Evolutionary conservation across 306 rosid genomes (phyloP).

Genomic region (Aeschynomene evenia): DNA sequence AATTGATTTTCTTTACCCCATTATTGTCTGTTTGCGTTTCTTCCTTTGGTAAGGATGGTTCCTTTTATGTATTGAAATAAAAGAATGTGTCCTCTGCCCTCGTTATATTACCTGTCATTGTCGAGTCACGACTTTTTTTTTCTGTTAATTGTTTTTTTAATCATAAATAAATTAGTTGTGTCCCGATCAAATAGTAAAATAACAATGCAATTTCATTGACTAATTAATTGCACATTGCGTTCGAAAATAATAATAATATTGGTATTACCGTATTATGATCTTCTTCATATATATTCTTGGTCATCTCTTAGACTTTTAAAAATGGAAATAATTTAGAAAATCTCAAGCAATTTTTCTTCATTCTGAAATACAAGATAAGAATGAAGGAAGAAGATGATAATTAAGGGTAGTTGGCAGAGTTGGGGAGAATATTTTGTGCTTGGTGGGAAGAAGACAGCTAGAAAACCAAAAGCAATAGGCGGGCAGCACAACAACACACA

Average conservation of each 20-base stretch:
- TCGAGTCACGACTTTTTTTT: slow-evolving; percentile 14
- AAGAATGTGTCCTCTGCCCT: not conserved
- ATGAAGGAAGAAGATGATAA: not conserved
- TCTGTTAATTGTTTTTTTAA: not conserved
- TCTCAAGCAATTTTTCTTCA: not conserved
- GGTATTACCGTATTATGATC: not conserved
- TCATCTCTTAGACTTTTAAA: not conserved
- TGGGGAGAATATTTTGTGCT: not conserved
- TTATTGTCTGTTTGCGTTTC: too few relatives aligned
- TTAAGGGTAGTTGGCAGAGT: not conserved
- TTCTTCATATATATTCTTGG: not conserved
- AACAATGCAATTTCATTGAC: not conserved
- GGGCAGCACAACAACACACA: slow-evolving; percentile 18
- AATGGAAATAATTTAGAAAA: not conserved
- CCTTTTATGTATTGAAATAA: not conserved
- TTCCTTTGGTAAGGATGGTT: not conserved
- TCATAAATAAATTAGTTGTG: not conserved
- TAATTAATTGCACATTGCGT: not conserved
- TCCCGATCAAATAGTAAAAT: not conserved
- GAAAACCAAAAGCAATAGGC: slow-evolving; percentile 24
- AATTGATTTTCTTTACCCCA: slow-evolving; percentile 1
- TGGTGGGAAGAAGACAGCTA: slow-evolving; percentile 46
- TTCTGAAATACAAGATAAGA: not conserved
- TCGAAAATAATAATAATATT: not conserved
- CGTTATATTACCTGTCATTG: slow-evolving; percentile 4